These are phyloP conservation scores for Pseudoneurospora amorphoporcata DNA, from an alignment of 495 filamentous ascomycete genomes.

Conservation along the genomic window DNA sequence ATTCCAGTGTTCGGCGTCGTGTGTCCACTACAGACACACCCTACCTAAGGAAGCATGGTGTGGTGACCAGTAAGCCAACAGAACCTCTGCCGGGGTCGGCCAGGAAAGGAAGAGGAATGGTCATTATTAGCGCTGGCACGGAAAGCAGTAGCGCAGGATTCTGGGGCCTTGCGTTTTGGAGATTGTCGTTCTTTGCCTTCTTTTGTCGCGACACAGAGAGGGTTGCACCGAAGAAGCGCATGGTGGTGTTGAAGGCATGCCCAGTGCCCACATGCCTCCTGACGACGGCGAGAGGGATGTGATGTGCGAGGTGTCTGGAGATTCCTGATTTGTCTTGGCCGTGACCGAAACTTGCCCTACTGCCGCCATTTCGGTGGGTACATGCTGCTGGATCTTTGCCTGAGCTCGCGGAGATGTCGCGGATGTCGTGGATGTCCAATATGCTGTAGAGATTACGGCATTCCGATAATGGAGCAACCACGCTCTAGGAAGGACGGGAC, in stretches of 20 bases:
- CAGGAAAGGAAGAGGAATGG: background rate
- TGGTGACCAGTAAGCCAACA: background rate
- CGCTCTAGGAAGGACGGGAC: background rate
- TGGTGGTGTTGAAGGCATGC: background rate
- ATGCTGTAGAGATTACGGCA: background rate
- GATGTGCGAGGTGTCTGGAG: background rate
- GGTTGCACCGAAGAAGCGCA: background rate
- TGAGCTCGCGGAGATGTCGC: background rate
- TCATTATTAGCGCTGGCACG: background rate
- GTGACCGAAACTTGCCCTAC: background rate
- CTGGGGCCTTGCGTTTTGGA: background rate
- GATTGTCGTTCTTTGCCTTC: background rate
- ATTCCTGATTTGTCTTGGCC: background rate
- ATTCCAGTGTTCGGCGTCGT: background rate
- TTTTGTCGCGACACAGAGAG: background rate
- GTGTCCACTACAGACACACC: background rate
- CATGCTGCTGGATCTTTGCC: background rate
- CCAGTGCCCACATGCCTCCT: background rate
- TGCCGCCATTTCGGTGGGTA: background rate
- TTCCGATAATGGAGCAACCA: background rate
- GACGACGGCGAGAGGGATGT: background rate
- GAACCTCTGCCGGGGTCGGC: background rate
- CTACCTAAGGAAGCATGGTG: background rate
- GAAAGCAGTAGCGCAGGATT: background rate
- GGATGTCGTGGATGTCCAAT: background rate